Conservation (phyloP, 1,284 basidiomycete genomes). For the Porphyrellus sp. region DNA sequence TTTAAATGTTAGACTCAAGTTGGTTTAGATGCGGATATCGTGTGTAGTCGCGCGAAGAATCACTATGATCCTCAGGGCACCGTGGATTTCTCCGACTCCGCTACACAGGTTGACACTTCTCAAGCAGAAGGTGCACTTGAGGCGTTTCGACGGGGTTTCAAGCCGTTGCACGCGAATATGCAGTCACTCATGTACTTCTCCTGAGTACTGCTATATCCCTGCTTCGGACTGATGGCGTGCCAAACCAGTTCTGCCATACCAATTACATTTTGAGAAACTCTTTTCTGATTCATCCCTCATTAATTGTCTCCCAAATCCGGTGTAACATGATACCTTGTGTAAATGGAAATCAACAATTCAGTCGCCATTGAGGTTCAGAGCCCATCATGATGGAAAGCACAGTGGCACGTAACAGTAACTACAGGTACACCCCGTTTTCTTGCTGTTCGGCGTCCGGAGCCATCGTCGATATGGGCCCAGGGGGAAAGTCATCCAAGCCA, state of each 20-base stretch:
- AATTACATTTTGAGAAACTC: neutral
- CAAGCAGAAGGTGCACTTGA: slow-evolving; percentile 47
- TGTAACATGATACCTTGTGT: slow-evolving; percentile 1
- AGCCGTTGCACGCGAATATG: slow-evolving; percentile 50
- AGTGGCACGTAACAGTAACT: slow-evolving; percentile 6
- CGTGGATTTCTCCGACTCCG: slow-evolving; percentile 54
- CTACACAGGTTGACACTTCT: slow-evolving; percentile 41
- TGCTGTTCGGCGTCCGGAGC: slow-evolving; percentile 1
- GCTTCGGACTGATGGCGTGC: neutral
- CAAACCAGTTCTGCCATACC: neutral
- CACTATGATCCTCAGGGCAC: slow-evolving; percentile 67
- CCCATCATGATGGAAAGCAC: too few species aligned
- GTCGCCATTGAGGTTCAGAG: too few species aligned
- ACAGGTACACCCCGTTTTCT: slow-evolving; percentile 30
- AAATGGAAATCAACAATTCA: slow-evolving; percentile 1
- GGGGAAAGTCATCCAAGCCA: slow-evolving; percentile 11
- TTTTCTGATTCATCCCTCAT: neutral
- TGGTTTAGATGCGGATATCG: slow-evolving; percentile 71
- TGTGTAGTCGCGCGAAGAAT: slow-evolving; percentile 77
- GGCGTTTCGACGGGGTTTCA: slow-evolving; percentile 53
- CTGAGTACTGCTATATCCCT: slow-evolving; percentile 25
- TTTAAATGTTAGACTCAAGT: slow-evolving; percentile 1
- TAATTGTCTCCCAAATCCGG: neutral
- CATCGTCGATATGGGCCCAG: neutral
- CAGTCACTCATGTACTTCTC: slow-evolving; percentile 66